These are phyloP conservation scores for Incumbomyces delicatus DNA, from an alignment of 2,329 filamentous ascomycete genomes.

Conservation along the genomic window DNA sequence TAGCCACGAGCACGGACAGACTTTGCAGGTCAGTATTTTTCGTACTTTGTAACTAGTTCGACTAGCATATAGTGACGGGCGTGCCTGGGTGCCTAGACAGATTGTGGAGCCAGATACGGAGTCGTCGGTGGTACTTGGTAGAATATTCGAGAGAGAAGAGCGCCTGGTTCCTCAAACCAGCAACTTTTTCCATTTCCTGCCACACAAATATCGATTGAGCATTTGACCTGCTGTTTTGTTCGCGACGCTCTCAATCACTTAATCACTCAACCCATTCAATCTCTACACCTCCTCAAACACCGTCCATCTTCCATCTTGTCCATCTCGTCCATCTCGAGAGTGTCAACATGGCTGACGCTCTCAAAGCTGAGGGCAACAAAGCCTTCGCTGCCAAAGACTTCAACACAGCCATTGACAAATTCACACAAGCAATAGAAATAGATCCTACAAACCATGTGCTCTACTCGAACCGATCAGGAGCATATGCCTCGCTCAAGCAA, in stretches of 20 bases:
- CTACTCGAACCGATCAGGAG: slow-evolving; percentile 89
- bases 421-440: slow-evolving; percentile 82
- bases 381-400: slow-evolving; percentile 98
- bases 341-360: slow-evolving; percentile 56
- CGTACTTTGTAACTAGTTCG: too few species aligned
- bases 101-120: too few species aligned
- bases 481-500: slow-evolving; percentile 79
- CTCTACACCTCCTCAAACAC: too few species aligned
- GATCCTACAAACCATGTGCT: slow-evolving; percentile 90
- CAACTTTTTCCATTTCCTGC: neutral
- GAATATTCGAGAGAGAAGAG: slow-evolving; percentile 2
- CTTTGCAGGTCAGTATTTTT: too few species aligned
- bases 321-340: neutral
- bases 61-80: too few species aligned
- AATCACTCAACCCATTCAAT: too few species aligned
- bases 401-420: slow-evolving; percentile 87
- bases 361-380: slow-evolving; percentile 97
- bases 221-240: neutral
- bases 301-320: too few species aligned
- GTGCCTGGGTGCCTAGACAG: too few species aligned
- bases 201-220: neutral
- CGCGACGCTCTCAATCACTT: neutral
- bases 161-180: neutral
- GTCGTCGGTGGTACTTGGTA: neutral
- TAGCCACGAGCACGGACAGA: too few species aligned